Evolutionary conservation across 129 eudicot genomes (phyloP).

Genomic region (Apium graveolens): DNA sequence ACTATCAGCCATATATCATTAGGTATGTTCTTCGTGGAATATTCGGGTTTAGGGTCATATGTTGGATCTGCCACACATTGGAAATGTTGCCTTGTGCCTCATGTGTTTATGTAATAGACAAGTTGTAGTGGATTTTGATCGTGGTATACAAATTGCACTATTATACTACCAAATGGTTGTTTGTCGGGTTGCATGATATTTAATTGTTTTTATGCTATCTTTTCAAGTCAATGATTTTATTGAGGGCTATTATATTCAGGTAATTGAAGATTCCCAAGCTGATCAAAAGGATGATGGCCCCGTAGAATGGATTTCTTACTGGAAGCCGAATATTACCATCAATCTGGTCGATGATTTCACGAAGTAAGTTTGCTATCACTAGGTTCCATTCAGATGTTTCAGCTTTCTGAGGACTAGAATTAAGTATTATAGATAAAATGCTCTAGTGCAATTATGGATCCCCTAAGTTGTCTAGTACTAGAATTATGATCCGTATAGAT

Average conservation of each 20-base stretch:
- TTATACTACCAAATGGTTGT: too few species aligned
- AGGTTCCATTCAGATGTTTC: background rate
- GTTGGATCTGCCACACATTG: background rate
- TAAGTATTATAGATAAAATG: background rate
- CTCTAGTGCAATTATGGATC: background rate
- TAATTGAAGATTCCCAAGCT: constrained; percentile 39
- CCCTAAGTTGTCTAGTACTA: background rate
- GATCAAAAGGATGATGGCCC: constrained; percentile 67
- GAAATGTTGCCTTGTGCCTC: too few species aligned
- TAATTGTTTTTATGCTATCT: background rate
- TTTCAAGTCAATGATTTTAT: constrained; percentile 4
- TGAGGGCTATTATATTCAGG: constrained; percentile 30
- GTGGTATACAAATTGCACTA: too few species aligned
- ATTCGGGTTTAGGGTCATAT: background rate
- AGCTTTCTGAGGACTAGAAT: background rate
- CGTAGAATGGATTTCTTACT: constrained; percentile 73
- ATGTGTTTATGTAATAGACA: too few species aligned
- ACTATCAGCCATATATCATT: background rate
- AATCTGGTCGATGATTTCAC: constrained; percentile 95
- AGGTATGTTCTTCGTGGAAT: too few species aligned
- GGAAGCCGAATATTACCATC: constrained; percentile 95
- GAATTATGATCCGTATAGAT: background rate
- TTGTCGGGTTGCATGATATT: background rate
- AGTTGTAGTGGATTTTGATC: background rate
- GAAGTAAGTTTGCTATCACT: constrained; percentile 27